Base-by-base conservation (phyloP, 2,329 filamentous ascomycete species). In the Fusarium miscanthi region DNA sequence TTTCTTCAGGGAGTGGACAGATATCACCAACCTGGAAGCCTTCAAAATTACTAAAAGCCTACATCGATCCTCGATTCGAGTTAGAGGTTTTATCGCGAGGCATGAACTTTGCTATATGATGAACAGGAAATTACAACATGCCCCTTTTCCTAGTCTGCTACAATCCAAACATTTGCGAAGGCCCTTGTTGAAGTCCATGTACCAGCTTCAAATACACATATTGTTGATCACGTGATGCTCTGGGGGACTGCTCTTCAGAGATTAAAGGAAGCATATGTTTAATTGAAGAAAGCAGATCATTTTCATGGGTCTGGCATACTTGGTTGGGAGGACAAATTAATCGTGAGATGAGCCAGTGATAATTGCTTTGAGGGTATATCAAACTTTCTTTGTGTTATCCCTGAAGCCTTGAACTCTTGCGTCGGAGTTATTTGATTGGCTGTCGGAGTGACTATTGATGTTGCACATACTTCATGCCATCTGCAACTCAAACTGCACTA, bases 401-500 rank as follows among this genome's bases (percentile, higher is more conserved):
- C 25, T 6, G 31, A 35, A 69, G 49, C 33, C 56, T 25, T 42
- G 13, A 46, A 51, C 31, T 45, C 31, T 31, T 27, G 21, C 30
- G 25, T 23, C 23, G 38, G 41, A 23, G 49, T 23, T 52, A 31
- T 49, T 48, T 69, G 23, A 69, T 69, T 69, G 66, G 66, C 35
- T 69, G 23, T 54, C 35, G 45, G 35, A 42, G 40, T 21, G 38
- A n/a, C 30, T 69, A 69, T 46, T 51, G 52, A 68, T 57, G 66
- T 69, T 69, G 27, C 43, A 63, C 66, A 63, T 63, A 33, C 43
- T 45, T 68, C 42, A 56, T 69, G 49, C 41, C 57, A 69, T 27
- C 63, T 69, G 54, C 62, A 67, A 58, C 59, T 45, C 23, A 35
- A 61, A 46, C 27, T 58, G 61, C 57, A 37, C 45, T 63, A 63